Base-by-base conservation (phyloP, 1,284 basidiomycete species). In the Xerocomus minutiporus region DNA sequence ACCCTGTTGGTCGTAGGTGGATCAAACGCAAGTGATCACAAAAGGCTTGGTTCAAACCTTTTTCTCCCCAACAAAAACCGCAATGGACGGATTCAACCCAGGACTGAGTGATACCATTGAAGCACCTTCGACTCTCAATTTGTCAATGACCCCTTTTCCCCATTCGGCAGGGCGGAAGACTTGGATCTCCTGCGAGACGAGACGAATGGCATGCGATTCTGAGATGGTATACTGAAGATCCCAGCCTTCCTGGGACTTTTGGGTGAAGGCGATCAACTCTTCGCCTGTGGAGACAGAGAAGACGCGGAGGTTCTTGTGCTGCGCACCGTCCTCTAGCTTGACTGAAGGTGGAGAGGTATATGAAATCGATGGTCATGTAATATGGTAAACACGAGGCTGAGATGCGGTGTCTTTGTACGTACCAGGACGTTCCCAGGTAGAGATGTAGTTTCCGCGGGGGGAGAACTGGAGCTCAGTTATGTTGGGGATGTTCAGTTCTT, bases 1-100 rank as follows among this genome's bases (percentile, higher is more conserved):
- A 53, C 95, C 95, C 84, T 88, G 57, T 23, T 23, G 46, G 31
- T 36, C 25, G 41, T 55, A 28, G 53, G 12, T 52, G 17, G 8
- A 43, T 53, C 29, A 48, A 49, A 45, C 11, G 20, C 28, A 8
- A 2, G 26, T 35, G 54, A 20, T 9, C 12, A n/a, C 11, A 36
- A 48, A 47, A 1, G 5, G 5, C 7, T 5, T 7, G 12, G 47
- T 12, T 1, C 26, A 59, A 54, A 83, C 87, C 78, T 97, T 97
- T 77, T 93, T 94, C 79, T 98, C 95, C 1, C 86, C 89, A 39
- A 95, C 77, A 69, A 98, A 99, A 13, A 96, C 83, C 4, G 94
- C 94, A 29, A 98, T 68, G 12, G 81, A 86, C 4, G 91, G 90
- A 65, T 91, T 91, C 62, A 87, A 73, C 9, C 92, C 93, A 9